Conservation (phyloP, 345 rosid species). For the Eucalyptus victrix region DNA sequence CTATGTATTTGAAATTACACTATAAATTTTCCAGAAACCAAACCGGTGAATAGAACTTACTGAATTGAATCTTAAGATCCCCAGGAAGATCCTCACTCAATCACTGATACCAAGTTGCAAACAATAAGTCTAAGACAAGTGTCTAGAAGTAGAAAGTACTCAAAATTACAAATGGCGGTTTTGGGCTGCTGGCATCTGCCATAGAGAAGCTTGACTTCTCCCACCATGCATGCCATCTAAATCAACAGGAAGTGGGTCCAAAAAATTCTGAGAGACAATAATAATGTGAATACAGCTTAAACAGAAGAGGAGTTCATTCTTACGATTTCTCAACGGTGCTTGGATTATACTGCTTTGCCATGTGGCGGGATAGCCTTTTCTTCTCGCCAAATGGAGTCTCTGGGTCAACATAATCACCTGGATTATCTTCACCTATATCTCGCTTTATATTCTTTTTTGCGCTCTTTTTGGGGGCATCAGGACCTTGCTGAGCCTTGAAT, state of each 20-base stretch:
- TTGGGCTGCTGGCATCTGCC: conserved; percentile 66
- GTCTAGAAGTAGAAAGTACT: neutral
- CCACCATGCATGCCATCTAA: conserved; percentile 96
- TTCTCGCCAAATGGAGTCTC: conserved; percentile 66
- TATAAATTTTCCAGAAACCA: neutral
- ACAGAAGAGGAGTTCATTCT: conserved; percentile 2
- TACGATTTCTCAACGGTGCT: conserved; percentile 74
- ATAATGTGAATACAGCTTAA: neutral
- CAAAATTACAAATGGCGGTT: conserved; percentile 74
- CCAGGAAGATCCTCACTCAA: neutral
- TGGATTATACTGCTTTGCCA: conserved; percentile 88
- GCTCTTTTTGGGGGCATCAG: conserved; percentile 34
- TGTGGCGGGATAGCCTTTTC: conserved; percentile 61
- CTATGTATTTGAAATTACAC: neutral
- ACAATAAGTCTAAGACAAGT: neutral
- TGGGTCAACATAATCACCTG: conserved; percentile 64
- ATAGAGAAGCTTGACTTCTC: conserved; percentile 55
- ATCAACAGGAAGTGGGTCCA: neutral
- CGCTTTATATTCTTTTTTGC: conserved; percentile 52
- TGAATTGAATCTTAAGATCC: neutral
- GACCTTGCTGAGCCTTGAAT: conserved; percentile 31
- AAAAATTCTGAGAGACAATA: neutral
- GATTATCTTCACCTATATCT: conserved; percentile 51
- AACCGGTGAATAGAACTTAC: neutral
- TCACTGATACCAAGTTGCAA: neutral